Percentiles rank a stretch among this genome's conserved stretches.
Evolutionary conservation across 768 basidiomycete genomes (phyloP).

Genomic region (Boletellus ananiceps): DNA sequence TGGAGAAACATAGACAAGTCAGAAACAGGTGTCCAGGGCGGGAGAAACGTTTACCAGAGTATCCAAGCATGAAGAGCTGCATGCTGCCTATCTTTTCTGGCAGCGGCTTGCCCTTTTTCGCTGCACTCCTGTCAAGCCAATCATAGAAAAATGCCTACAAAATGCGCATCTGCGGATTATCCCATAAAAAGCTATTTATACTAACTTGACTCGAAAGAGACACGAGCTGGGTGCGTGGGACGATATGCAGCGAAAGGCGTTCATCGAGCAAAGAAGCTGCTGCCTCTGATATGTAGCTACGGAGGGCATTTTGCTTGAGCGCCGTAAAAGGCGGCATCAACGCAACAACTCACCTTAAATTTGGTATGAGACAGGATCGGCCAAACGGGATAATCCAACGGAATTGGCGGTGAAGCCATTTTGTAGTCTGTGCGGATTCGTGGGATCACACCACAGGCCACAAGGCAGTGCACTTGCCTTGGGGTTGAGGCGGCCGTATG

Average conservation of each 20-base stretch:
- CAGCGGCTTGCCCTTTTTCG: constrained; percentile 77
- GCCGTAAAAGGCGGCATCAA: neutral
- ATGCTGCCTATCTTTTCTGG: constrained; percentile 90
- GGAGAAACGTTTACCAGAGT: constrained; percentile 45
- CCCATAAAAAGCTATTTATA: neutral
- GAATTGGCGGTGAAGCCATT: constrained; percentile 87
- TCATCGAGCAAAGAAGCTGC: constrained; percentile 82
- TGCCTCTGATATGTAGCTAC: constrained; percentile 83
- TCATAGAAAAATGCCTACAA: constrained; percentile 85
- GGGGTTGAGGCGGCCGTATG: constrained; percentile 83
- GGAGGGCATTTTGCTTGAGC: neutral
- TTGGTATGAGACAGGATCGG: constrained; percentile 83
- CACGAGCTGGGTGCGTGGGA: constrained; percentile 81
- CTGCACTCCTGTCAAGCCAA: constrained; percentile 79
- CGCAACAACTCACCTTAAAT: constrained; percentile 55
- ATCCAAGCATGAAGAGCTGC: constrained; percentile 86
- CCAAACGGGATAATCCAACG: constrained; percentile 91
- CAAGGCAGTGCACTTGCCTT: constrained; percentile 46
- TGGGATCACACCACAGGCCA: constrained; percentile 1
- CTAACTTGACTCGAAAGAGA: constrained; percentile 68
- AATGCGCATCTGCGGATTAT: constrained; percentile 1
- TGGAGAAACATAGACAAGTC: constrained; percentile 20
- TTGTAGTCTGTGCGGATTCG: constrained; percentile 55
- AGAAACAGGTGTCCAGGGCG: neutral
- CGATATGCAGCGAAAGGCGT: constrained; percentile 70